Base-by-base conservation (phyloP, 148 eudicot species). In the Polygonum aviculare region DNA sequence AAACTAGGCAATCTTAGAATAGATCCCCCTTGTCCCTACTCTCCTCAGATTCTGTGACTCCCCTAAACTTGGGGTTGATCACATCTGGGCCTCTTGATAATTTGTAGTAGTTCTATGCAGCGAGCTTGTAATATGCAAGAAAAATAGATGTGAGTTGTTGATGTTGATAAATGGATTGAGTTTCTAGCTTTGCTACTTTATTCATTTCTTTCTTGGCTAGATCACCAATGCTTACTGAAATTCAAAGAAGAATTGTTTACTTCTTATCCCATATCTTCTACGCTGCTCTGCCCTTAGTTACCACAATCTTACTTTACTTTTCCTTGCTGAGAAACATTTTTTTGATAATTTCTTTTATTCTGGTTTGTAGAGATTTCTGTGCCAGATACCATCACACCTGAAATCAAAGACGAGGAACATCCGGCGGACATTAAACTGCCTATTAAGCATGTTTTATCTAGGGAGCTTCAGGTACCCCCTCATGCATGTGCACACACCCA, bases 351-450 rank as follows among this genome's bases (percentile, higher is more conserved):
- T 47, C 44, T 69, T 48, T 72, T 48, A 3, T 50, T 52, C 36
- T 12, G 72, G 70, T 63, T 39, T 74, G 83, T 77, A 87, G 95
- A 83, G 74, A 80, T 88, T 77, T 44, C 84, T 75, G 78, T 85
- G 81, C 87, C 91, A 36, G 84, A 88, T 79, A 82, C 48, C 40
- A 84, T 54, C 62, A 83, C 72, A 44, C 75, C 89, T 39, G 90
- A 84, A 80, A 79, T 78, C 72, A 87, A 85, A 79, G 90, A 84
- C 75, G 81, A 84, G 50, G 85, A 78, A 72, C 85, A 83, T 73
- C 90, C 90, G 63, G 84, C 88, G 78, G 95, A 90, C 77, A 83
- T 90, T 63, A 88, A 81, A 83, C 69, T 90, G 67, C 95, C 95
- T 36, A 82, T 90, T 67, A 86, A 86, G 77, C 95, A 90, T 80